phyloP scores from a whole-genome alignment of 768 basidiomycete species.

The Omphalotus guepiniiformis region DNA sequence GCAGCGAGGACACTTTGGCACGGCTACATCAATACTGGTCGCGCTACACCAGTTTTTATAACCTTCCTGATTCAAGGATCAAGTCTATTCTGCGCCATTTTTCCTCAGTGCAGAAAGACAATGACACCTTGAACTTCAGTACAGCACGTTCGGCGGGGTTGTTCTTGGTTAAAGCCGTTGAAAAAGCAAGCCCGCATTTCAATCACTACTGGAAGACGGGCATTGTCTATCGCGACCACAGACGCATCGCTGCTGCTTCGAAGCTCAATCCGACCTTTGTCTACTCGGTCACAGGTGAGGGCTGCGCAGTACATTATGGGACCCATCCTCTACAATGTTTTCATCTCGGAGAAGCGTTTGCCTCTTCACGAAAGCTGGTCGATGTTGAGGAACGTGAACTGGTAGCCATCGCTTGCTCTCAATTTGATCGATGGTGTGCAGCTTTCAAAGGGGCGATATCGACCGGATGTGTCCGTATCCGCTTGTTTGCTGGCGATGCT shows the following conservation, averaged over 20 bases:
- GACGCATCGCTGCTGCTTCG: constrained; percentile 16
- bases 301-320: constrained; percentile 28
- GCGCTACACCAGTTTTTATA: constrained; percentile 22
- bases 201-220: constrained; percentile 30
- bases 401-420: no score
- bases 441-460: constrained; percentile 17
- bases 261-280: constrained; percentile 31
- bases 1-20: constrained; percentile 24
- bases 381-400: no score
- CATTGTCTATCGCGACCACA: constrained; percentile 17
- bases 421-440: constrained; percentile 26
- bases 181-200: constrained; percentile 10
- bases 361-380: constrained; percentile 15
- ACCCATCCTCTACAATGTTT: constrained; percentile 28
- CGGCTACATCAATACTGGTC: constrained; percentile 28
- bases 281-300: constrained; percentile 27
- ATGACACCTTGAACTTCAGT: constrained; percentile 10
- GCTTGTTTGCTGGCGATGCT: constrained; percentile 23
- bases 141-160: constrained; percentile 7
- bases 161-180: not conserved
- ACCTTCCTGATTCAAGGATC: constrained; percentile 8
- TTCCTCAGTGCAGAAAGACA: constrained; percentile 7
- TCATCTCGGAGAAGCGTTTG: constrained; percentile 24
- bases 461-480: constrained; percentile 4
- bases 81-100: not conserved